Evolutionary conservation across 768 basidiomycete species (phyloP), one percentile per base, ranked within the genome.

Genomic region (Rhizopogon vinicolor): DNA sequence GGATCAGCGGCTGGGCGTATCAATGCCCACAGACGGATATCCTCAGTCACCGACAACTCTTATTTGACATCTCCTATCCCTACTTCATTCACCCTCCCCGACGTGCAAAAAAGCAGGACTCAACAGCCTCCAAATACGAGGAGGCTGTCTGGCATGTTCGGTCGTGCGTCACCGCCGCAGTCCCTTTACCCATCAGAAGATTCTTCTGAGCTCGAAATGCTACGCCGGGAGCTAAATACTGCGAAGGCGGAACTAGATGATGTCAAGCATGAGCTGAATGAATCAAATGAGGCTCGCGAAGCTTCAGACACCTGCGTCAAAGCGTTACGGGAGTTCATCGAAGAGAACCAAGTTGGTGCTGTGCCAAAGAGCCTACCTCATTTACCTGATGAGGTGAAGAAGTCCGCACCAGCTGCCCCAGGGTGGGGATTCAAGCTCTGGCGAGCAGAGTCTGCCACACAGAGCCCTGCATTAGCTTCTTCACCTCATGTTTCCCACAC

Each of bases 231-330:
- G 64, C 56, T 93, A 33, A 71, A 68, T 42, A 61, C 73, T 2
- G 60, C 86, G 54, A 83, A 83, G 61, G 68, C 76, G 22, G 82
- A 88, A 53, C 68, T 94, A 16, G 84, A 86, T 35, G 81, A 78
- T 31, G 75, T 80, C 16, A 82, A 81, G 62, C 79, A 82, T 57
- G 89, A 92, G 56, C 72, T 96, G 44, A 74, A 65, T 40, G 93
- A 96, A 64, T 78, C 85, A 1, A 86, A 82, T 58, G 95, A 98
- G 69, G 92, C 91, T 3, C 78, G 85, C 46, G 86, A 92, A 64
- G 95, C 95, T 3, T 91, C 89, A 37, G 93, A 98, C 60, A 81
- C 81, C 1, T 94, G 92, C 66, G 84, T 90, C 60, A 84, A 82
- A 53, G 91, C 89, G 0, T 74, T 98, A 42, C 79, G 93, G 39